A percentile compares a stretch with the other conserved stretches of the same genome.
Evolutionary conservation across 2,329 filamentous ascomycete genomes (phyloP).

Genomic region (Penicillium glabrum): DNA sequence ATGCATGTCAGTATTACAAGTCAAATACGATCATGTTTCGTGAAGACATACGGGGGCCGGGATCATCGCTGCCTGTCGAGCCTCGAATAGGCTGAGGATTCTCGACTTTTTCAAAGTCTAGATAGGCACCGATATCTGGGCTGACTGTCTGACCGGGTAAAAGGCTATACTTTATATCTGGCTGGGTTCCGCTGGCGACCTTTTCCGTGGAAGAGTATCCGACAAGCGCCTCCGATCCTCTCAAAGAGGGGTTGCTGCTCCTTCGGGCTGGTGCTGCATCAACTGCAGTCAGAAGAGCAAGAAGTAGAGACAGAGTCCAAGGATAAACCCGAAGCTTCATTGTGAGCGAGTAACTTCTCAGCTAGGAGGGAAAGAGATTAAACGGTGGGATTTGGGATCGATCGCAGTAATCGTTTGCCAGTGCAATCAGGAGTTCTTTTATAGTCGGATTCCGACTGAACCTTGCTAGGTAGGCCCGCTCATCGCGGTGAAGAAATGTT

Average conservation of each 20-base stretch:
- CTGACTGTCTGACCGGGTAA: conserved; percentile 54
- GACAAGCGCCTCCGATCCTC: conserved; percentile 32
- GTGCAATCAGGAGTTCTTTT: not conserved
- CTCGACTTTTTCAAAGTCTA: conserved; percentile 55
- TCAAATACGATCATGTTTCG: too few species aligned
- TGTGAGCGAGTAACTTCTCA: not conserved
- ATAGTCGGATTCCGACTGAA: not conserved
- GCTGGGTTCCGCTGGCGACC: conserved; percentile 36
- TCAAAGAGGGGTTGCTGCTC: conserved; percentile 26
- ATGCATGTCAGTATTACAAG: too few species aligned
- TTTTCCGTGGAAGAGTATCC: conserved; percentile 42
- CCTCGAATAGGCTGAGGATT: conserved; percentile 60
- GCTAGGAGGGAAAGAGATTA: not conserved
- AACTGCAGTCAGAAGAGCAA: conserved; percentile 11
- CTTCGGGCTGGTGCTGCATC: conserved; percentile 24
- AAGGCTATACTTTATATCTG: conserved; percentile 41
- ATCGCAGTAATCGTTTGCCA: not conserved
- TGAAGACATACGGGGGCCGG: conserved; percentile 48
- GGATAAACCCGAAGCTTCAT: conserved; percentile 14
- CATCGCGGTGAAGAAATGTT: not conserved
- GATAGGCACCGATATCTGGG: conserved; percentile 51
- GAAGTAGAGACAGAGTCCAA: not conserved
- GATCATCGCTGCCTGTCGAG: conserved; percentile 50
- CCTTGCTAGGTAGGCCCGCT: not conserved
- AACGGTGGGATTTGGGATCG: not conserved